phyloP scores from a whole-genome alignment of 2,329 filamentous ascomycete genomes.

The Tolypocladium tropicale region DNA sequence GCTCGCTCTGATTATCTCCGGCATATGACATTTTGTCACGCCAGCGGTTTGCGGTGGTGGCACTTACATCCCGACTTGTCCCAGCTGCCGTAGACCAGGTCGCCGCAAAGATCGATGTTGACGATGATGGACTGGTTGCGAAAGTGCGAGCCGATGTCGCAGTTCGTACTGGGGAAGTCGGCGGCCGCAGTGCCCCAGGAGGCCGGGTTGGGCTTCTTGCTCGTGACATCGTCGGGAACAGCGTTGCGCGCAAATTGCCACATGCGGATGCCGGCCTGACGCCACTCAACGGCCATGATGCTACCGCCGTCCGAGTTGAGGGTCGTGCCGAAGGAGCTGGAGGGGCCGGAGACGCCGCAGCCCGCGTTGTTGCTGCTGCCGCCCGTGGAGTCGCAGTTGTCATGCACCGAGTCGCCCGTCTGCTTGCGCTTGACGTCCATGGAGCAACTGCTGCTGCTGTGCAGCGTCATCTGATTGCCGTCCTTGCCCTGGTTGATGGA shows the following conservation, averaged over 20 bases:
- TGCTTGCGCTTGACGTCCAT: slow-evolving; percentile 45
- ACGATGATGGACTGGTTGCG: slow-evolving; percentile 55
- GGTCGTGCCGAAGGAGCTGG: slow-evolving; percentile 35
- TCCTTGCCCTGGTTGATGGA: slow-evolving; percentile 41
- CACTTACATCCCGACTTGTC: slow-evolving; percentile 32
- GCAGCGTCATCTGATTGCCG: slow-evolving; percentile 51
- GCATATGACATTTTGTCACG: not conserved
- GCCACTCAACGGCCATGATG: slow-evolving; percentile 51
- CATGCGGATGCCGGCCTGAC: slow-evolving; percentile 48
- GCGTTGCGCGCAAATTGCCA: slow-evolving; percentile 46
- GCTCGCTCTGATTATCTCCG: no score
- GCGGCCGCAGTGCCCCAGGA: slow-evolving; percentile 52
- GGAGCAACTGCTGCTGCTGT: slow-evolving; percentile 41
- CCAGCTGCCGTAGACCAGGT: slow-evolving; percentile 38
- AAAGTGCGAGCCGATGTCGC: slow-evolving; percentile 49
- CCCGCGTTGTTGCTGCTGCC: slow-evolving; percentile 43
- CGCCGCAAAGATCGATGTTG: slow-evolving; percentile 56
- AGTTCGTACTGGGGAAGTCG: slow-evolving; percentile 55
- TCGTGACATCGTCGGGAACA: slow-evolving; percentile 42
- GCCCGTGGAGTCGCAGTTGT: slow-evolving; percentile 39
- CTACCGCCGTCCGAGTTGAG: slow-evolving; percentile 48
- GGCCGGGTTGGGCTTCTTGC: slow-evolving; percentile 44
- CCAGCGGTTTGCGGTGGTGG: not conserved
- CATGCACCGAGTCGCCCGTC: slow-evolving; percentile 30
- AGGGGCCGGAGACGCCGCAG: slow-evolving; percentile 39